Evolutionary conservation across 2,329 filamentous ascomycete species (phyloP).

Genomic region (Orbilia brochopaga): DNA sequence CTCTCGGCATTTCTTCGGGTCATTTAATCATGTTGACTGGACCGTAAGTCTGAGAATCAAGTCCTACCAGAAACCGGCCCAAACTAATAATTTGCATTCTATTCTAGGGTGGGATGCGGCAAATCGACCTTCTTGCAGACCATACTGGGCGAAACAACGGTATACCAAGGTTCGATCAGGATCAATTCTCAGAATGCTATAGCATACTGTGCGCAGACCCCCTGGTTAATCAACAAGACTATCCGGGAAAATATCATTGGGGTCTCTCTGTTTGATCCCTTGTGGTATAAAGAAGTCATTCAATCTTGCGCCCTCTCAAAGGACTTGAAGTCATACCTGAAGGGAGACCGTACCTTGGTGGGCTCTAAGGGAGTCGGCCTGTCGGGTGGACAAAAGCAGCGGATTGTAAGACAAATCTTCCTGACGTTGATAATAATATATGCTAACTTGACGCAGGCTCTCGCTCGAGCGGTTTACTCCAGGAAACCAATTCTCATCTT

Average conservation of each 20-base stretch:
- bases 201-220: constrained; percentile 59
- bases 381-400: constrained; percentile 62
- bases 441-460: constrained; percentile 52
- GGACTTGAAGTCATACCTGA: constrained; percentile 58
- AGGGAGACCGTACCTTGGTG: constrained; percentile 54
- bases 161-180: constrained; percentile 55
- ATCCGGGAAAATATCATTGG: constrained; percentile 60
- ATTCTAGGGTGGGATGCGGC: constrained; percentile 59
- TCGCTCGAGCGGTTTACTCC: constrained; percentile 40
- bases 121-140: constrained; percentile 60
- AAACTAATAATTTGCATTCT: not conserved
- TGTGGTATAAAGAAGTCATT: constrained; percentile 57
- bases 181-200: constrained; percentile 55
- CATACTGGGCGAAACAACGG: constrained; percentile 58
- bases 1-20: constrained; percentile 5
- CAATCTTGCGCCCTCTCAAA: constrained; percentile 57
- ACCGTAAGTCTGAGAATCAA: constrained; percentile 22
- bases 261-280: constrained; percentile 54
- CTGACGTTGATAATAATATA: constrained; percentile 55
- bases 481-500: constrained; percentile 56
- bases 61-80: not conserved
- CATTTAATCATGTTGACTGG: constrained; percentile 25
- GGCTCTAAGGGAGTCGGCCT: constrained; percentile 61
- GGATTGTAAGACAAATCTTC: constrained; percentile 57
- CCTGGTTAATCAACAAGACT: constrained; percentile 58